Evolutionary conservation across 352 stramenopile species (phyloP).

Genomic region (Globisporangium cederbergense): DNA sequence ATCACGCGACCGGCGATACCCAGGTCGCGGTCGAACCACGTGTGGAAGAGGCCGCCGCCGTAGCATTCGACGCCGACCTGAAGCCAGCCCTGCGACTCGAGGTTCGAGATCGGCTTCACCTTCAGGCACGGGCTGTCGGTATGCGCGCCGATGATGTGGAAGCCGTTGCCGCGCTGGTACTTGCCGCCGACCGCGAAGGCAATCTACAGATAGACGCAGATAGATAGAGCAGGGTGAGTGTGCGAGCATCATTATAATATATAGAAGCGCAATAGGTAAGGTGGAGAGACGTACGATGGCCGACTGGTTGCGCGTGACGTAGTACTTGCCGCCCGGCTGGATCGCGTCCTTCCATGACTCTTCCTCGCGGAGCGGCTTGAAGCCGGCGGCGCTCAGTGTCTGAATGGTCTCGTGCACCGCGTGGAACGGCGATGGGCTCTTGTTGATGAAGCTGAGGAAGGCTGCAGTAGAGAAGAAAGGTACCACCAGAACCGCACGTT

Average conservation of each 20-base stretch:
- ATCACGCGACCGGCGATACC: slow-evolving; percentile 92
- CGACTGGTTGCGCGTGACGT: slow-evolving; percentile 96
- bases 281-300: slow-evolving; percentile 64
- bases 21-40: slow-evolving; percentile 98
- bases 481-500: slow-evolving; percentile 7
- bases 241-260: too few species aligned
- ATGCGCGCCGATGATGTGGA: slow-evolving; percentile 96
- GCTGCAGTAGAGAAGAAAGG: slow-evolving; percentile 16
- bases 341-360: slow-evolving; percentile 63
- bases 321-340: slow-evolving; percentile 93
- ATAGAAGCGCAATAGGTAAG: not conserved
- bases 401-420: slow-evolving; percentile 86
- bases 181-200: slow-evolving; percentile 94
- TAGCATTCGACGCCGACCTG: slow-evolving; percentile 83
- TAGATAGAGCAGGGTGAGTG: not conserved
- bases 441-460: slow-evolving; percentile 94
- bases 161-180: slow-evolving; percentile 90
- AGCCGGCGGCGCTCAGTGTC: slow-evolving; percentile 85
- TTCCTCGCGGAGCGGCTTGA: slow-evolving; percentile 88
- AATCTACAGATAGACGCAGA: slow-evolving; percentile 20
- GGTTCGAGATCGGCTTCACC: slow-evolving; percentile 93
- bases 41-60: slow-evolving; percentile 95
- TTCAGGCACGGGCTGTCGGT: slow-evolving; percentile 96
- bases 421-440: slow-evolving; percentile 93
- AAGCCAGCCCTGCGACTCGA: slow-evolving; percentile 81